Percentiles rank a stretch among this genome's conserved stretches.
These are phyloP conservation scores for Mortierella alpina DNA, from an alignment of 192 early-diverging fungal genomes.

Conservation along the genomic window DNA sequence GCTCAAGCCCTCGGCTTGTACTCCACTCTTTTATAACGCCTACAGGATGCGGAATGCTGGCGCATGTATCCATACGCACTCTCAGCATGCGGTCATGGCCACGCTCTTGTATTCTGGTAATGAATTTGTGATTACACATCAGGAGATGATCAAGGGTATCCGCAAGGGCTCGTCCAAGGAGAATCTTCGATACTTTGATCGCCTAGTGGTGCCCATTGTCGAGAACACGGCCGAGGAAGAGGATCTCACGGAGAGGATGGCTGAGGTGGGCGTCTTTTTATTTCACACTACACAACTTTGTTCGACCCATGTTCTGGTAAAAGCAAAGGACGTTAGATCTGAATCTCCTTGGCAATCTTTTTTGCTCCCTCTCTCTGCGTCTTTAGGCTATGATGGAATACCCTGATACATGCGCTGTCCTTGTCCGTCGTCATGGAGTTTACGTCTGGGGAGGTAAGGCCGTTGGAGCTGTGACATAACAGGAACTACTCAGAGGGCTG, in stretches of 20 bases:
- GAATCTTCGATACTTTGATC: slow-evolving; percentile 84
- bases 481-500: too few species aligned
- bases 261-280: slow-evolving; percentile 53
- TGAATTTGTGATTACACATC: slow-evolving; percentile 90
- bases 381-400: slow-evolving; percentile 85
- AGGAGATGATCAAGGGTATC: slow-evolving; percentile 99
- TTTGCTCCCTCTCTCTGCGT: too few species aligned
- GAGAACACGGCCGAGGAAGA: slow-evolving; percentile 97
- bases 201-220: slow-evolving; percentile 89
- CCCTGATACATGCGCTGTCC: slow-evolving; percentile 92
- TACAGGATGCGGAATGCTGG: slow-evolving; percentile 86
- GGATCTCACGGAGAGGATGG: slow-evolving; percentile 90
- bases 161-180: slow-evolving; percentile 72
- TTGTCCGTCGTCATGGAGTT: slow-evolving; percentile 95
- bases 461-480: not conserved
- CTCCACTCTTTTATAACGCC: slow-evolving; percentile 94
- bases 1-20: slow-evolving; percentile 91
- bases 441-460: slow-evolving; percentile 93
- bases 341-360: not conserved
- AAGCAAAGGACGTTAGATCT: not conserved
- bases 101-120: slow-evolving; percentile 83
- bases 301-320: slow-evolving; percentile 1
- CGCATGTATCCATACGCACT: slow-evolving; percentile 97
- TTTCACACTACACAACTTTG: not conserved
- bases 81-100: slow-evolving; percentile 93